A percentile compares a stretch with the other conserved stretches of the same genome.
These are phyloP conservation scores for Malassezia pachydermatis DNA, from an alignment of 1,284 basidiomycete species.

Conservation along the genomic window DNA sequence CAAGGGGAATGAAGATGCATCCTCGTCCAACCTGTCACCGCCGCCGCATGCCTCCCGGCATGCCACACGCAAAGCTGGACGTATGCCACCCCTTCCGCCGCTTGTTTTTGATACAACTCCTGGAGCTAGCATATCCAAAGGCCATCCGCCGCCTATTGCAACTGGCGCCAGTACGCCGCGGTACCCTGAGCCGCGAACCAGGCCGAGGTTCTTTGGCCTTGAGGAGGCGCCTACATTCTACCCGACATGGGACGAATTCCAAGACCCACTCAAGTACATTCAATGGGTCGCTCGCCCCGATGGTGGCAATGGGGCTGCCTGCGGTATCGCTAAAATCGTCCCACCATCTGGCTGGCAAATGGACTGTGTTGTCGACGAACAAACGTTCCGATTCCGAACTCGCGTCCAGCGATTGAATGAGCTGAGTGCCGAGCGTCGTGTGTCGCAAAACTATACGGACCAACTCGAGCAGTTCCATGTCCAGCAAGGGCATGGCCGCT, in stretches of 20 bases:
- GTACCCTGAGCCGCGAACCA: slow-evolving; percentile 24
- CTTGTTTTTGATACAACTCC: slow-evolving; percentile 8
- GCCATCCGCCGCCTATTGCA: slow-evolving; percentile 21
- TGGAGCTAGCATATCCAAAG: background rate
- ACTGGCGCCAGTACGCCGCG: slow-evolving; percentile 33
- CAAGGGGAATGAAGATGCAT: background rate
- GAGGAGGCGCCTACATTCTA: slow-evolving; percentile 81
- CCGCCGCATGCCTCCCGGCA: slow-evolving; percentile 8
- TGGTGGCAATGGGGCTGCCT: slow-evolving; percentile 57
- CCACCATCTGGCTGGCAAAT: slow-evolving; percentile 89
- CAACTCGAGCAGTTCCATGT: slow-evolving; percentile 64
- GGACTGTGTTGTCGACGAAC: slow-evolving; percentile 87
- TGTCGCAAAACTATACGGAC: slow-evolving; percentile 92
- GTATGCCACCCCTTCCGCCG: slow-evolving; percentile 5
- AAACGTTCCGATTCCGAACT: slow-evolving; percentile 89
- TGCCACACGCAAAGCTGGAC: slow-evolving; percentile 11
- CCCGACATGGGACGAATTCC: slow-evolving; percentile 79
- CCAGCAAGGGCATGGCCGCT: slow-evolving; percentile 56
- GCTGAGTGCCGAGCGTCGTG: slow-evolving; percentile 89
- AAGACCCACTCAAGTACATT: slow-evolving; percentile 92
- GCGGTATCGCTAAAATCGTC: slow-evolving; percentile 91
- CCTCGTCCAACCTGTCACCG: background rate
- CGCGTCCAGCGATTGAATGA: slow-evolving; percentile 88
- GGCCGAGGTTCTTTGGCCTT: slow-evolving; percentile 60
- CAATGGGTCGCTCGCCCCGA: slow-evolving; percentile 61